A percentile compares a stretch with the other conserved stretches of the same genome.
Conservation (phyloP, 805 yeast species). For the Lipomyces chichibuensis region DNA sequence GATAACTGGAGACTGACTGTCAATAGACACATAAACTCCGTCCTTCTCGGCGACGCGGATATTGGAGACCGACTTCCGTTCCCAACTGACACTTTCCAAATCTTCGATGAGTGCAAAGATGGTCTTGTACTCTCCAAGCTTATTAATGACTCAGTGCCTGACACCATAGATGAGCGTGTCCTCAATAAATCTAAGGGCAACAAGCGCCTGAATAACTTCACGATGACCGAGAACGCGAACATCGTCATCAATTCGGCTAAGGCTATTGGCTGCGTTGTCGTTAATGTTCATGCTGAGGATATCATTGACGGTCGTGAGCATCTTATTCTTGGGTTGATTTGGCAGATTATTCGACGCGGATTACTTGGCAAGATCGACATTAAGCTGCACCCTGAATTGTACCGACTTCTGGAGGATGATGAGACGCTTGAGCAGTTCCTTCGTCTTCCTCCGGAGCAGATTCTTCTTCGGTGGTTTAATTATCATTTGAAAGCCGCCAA, state of each 20-base stretch:
- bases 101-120: constrained; percentile 91
- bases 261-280: constrained; percentile 98
- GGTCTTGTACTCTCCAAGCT: constrained; percentile 90
- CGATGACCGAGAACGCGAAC: constrained; percentile 95
- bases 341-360: constrained; percentile 98
- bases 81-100: constrained; percentile 90
- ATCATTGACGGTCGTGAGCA: constrained; percentile 97
- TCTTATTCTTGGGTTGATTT: constrained; percentile 88
- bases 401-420: constrained; percentile 91
- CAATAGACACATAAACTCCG: constrained; percentile 83
- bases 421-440: constrained; percentile 96
- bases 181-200: constrained; percentile 83
- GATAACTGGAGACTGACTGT: neutral
- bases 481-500: constrained; percentile 92
- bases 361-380: constrained; percentile 92
- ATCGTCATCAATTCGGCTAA: constrained; percentile 97
- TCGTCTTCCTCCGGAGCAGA: constrained; percentile 97
- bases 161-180: constrained; percentile 97
- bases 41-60: constrained; percentile 83
- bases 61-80: constrained; percentile 85
- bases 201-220: constrained; percentile 85
- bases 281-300: constrained; percentile 96
- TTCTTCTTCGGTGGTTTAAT: constrained; percentile 95
- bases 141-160: constrained; percentile 97
- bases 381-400: constrained; percentile 93